Evolutionary conservation across 2,329 filamentous ascomycete species (phyloP).

Genomic region (Aureobasidium zeae): DNA sequence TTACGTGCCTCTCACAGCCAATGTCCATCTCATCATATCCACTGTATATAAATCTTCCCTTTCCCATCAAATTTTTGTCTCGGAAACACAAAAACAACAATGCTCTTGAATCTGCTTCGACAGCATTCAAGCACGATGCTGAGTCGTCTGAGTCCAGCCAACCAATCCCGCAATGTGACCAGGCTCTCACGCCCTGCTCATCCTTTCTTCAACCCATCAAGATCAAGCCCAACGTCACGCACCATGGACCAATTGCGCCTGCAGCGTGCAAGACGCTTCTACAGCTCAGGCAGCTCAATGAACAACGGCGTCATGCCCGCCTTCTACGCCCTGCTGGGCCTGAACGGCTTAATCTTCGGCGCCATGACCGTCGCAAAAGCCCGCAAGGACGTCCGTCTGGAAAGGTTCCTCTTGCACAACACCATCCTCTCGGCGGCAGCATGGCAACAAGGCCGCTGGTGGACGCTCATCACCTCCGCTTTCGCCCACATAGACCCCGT

Average conservation of each 20-base stretch:
- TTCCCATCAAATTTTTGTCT: too few species aligned
- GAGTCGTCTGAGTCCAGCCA: too few species aligned
- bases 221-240: not conserved
- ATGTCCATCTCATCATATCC: too few species aligned
- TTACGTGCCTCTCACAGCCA: too few species aligned
- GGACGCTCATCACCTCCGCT: constrained; percentile 31
- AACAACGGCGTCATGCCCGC: constrained; percentile 17
- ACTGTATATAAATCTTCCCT: too few species aligned
- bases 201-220: constrained; percentile 5
- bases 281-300: not conserved
- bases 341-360: constrained; percentile 34
- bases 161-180: too few species aligned
- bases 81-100: too few species aligned
- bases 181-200: too few species aligned
- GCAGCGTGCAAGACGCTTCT: not conserved
- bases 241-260: not conserved
- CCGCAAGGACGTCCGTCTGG: constrained; percentile 20
- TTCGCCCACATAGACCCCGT: constrained; percentile 31
- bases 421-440: constrained; percentile 27
- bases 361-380: constrained; percentile 28
- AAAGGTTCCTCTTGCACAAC: constrained; percentile 22
- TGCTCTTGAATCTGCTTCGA: too few species aligned
- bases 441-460: constrained; percentile 27
- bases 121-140: too few species aligned
- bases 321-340: constrained; percentile 31